phyloP scores from a whole-genome alignment of 805 yeast genomes.

The Nakazawaea pomicola region DNA sequence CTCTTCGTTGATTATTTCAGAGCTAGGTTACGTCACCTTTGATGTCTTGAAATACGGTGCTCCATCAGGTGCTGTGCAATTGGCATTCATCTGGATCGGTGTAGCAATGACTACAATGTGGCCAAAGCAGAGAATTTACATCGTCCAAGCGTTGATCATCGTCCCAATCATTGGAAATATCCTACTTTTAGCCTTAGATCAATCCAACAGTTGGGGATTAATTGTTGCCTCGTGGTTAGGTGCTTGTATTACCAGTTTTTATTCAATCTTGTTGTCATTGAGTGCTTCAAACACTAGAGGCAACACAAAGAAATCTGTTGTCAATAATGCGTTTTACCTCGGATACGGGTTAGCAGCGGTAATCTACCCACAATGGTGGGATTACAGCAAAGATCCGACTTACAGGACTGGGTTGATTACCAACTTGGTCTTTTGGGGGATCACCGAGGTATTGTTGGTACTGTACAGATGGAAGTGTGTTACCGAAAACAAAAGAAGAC shows the following conservation, averaged over 20 bases:
- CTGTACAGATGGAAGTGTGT: conserved; percentile 22
- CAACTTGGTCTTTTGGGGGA: conserved; percentile 24
- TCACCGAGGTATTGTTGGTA: conserved; percentile 20
- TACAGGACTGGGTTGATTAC: conserved; percentile 18
- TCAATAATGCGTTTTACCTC: conserved; percentile 13
- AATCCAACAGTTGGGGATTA: conserved; percentile 19
- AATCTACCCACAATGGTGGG: conserved; percentile 21
- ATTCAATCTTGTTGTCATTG: conserved; percentile 20
- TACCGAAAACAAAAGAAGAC: conserved; percentile 21
- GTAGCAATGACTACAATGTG: conserved; percentile 14
- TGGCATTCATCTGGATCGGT: conserved; percentile 22
- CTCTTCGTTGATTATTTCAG: conserved; percentile 15
- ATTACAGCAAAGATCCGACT: conserved; percentile 13
- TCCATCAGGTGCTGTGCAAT: conserved; percentile 28
- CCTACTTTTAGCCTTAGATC: conserved; percentile 15
- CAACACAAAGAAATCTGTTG: conserved; percentile 14
- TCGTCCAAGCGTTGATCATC: conserved; percentile 15
- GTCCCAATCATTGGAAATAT: conserved; percentile 22
- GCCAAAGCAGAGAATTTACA: conserved; percentile 22
- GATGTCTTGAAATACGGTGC: conserved; percentile 22
- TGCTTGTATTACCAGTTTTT: conserved; percentile 15
- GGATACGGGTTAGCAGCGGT: conserved; percentile 19
- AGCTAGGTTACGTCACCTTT: conserved; percentile 17
- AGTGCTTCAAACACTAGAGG: conserved; percentile 19
- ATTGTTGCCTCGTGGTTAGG: conserved; percentile 17